These are phyloP conservation scores for Serendipita sp. DNA, from an alignment of 768 basidiomycete species.

Conservation along the genomic window DNA sequence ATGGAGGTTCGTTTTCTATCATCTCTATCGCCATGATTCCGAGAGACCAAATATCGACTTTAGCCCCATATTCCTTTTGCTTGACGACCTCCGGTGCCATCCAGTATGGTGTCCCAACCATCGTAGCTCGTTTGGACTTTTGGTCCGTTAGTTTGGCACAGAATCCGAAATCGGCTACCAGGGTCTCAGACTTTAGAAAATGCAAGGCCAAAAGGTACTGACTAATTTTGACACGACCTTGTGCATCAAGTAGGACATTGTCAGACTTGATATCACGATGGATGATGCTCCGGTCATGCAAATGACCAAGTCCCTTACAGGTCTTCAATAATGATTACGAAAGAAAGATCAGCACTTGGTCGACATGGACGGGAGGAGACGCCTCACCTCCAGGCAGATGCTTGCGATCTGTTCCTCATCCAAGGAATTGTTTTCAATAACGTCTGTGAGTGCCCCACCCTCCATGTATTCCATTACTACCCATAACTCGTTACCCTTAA, in stretches of 20 bases:
- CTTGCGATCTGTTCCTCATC: slow-evolving; percentile 91
- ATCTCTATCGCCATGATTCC: slow-evolving; percentile 99
- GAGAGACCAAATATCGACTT: slow-evolving; percentile 92
- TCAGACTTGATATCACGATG: slow-evolving; percentile 96
- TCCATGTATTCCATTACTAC: slow-evolving; percentile 99
- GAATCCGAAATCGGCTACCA: slow-evolving; percentile 85
- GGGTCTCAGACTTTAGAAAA: background rate
- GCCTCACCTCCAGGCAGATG: slow-evolving; percentile 72
- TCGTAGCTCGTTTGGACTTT: slow-evolving; percentile 93
- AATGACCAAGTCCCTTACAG: slow-evolving; percentile 82
- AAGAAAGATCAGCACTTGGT: background rate
- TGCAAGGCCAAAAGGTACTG: slow-evolving; percentile 20
- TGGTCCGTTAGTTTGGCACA: slow-evolving; percentile 92
- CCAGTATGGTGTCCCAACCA: slow-evolving; percentile 97
- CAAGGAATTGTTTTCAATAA: slow-evolving; percentile 91
- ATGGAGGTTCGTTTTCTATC: slow-evolving; percentile 96
- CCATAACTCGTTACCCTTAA: slow-evolving; percentile 82
- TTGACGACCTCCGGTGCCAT: slow-evolving; percentile 99
- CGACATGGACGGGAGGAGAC: slow-evolving; percentile 2
- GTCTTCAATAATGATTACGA: slow-evolving; percentile 34
- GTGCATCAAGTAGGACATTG: slow-evolving; percentile 83
- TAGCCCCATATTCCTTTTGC: slow-evolving; percentile 91
- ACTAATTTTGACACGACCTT: slow-evolving; percentile 97
- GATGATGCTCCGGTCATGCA: slow-evolving; percentile 88
- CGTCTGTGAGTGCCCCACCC: slow-evolving; percentile 90